Conservation (phyloP, 1,284 basidiomycete genomes). For the Phylloboletellus chloephorus region DNA sequence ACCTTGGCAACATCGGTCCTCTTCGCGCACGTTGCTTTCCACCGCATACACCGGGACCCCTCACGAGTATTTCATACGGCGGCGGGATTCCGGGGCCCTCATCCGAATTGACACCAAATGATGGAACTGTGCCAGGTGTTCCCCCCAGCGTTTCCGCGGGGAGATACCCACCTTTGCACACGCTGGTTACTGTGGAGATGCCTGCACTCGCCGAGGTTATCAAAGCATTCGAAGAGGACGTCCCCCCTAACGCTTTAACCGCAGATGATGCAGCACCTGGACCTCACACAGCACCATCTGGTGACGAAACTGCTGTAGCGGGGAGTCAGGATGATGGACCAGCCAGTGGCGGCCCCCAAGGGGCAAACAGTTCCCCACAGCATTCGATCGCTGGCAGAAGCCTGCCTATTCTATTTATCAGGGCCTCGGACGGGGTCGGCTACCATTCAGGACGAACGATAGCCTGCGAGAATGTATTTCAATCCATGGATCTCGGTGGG, state of each 20-base stretch:
- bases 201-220: conserved; percentile 66
- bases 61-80: conserved; percentile 56
- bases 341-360: conserved; percentile 16
- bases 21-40: conserved; percentile 68
- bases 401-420: conserved; percentile 68
- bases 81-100: conserved; percentile 34
- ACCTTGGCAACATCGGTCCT: conserved; percentile 85
- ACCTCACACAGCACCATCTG: conserved; percentile 31
- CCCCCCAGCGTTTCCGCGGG: conserved; percentile 29
- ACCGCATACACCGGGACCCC: conserved; percentile 56
- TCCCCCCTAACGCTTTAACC: conserved; percentile 35
- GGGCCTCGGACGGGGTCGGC: conserved; percentile 70
- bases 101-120: conserved; percentile 29
- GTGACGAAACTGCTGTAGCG: conserved; percentile 15
- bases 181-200: conserved; percentile 74
- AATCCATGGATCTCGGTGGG: conserved; percentile 50
- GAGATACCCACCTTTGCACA: conserved; percentile 58
- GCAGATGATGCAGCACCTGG: conserved; percentile 34
- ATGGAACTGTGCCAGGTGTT: conserved; percentile 28
- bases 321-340: conserved; percentile 23
- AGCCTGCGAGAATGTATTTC: conserved; percentile 76
- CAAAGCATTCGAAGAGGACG: conserved; percentile 68
- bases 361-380: conserved; percentile 31
- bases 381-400: conserved; percentile 55
- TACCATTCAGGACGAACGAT: conserved; percentile 83